phyloP scores from a whole-genome alignment of 306 rosid genomes.

The Fagus crenata region DNA sequence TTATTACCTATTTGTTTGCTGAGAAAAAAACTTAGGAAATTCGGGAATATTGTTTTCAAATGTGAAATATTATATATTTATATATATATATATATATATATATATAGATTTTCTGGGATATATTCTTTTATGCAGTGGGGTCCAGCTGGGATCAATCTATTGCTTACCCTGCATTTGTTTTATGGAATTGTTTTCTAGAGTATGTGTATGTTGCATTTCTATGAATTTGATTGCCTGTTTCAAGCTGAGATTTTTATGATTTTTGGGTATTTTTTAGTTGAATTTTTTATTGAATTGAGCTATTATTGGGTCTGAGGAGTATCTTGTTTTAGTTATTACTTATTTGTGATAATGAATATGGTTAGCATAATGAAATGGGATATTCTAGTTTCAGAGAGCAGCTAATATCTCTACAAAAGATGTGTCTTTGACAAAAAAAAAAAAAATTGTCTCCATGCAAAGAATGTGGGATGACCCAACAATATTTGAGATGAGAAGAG shows the following conservation, averaged over 20 bases:
- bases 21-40: conserved; percentile 12
- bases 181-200: too few species aligned
- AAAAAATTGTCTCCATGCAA: neutral
- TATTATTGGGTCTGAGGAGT: neutral
- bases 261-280: neutral
- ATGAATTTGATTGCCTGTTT: neutral
- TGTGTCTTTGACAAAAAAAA: neutral
- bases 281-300: neutral
- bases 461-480: neutral
- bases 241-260: neutral
- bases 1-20: conserved; percentile 24
- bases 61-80: neutral
- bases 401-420: neutral
- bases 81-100: too few species aligned
- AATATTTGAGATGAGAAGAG: neutral
- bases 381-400: neutral
- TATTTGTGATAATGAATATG: neutral
- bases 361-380: conserved; percentile 5
- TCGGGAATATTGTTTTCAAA: conserved; percentile 1
- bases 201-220: too few species aligned
- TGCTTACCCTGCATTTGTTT: neutral
- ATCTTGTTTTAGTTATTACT: neutral
- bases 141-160: neutral
- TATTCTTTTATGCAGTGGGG: neutral
- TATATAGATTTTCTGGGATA: neutral